Base-by-base conservation (phyloP, 345 rosid species). In the Hirschfeldia incana region DNA sequence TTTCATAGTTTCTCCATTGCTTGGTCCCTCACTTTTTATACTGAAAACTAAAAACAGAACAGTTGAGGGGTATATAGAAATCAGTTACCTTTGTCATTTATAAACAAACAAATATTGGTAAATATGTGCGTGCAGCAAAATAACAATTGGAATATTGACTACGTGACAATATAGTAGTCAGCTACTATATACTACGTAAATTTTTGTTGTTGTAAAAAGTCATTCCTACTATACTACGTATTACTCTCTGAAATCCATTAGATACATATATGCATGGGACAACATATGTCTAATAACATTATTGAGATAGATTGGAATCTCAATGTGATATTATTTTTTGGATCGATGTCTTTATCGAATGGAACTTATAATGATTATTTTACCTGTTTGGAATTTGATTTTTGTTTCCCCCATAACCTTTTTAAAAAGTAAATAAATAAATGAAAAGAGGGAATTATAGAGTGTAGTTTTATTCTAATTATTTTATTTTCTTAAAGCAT, bases 321-420 rank as follows among this genome's bases (percentile, higher is more conserved):
- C 17, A 63, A 69, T 63, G 76, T 80, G 82, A 80, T 70, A 79
- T 34, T 79, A 8, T 9, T 29, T 72, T 78, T 83, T 74, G 79
- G 91, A 85, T 85, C 29, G 27, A 78, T 36, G 85, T 88, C 91
- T 76, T 58, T 62, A 63, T 94, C 91, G 83, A 80, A 58, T 84
- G 55, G 84, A 83, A 67, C 85, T 73, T 76, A 88, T 89, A 84
- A 90, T 91, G 77, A 84, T 86, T 91, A 78, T 67, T 60, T 34
- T 17, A 87, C 85, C 91, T 88, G 91, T 87, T 88, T 82, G 90
- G 91, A 86, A 85, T 89, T 89, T 86, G 94, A 92, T 94, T 88
- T 88, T 88, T 91, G 97, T 77, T 87, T 51, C 92, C 97, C 97
- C 93, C 84, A 93, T 89, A 87, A 67, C 78, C 69, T 80, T 74